These are phyloP conservation scores for Crithidia thermophila DNA, from an alignment of 208 protist species.

Conservation along the genomic window DNA sequence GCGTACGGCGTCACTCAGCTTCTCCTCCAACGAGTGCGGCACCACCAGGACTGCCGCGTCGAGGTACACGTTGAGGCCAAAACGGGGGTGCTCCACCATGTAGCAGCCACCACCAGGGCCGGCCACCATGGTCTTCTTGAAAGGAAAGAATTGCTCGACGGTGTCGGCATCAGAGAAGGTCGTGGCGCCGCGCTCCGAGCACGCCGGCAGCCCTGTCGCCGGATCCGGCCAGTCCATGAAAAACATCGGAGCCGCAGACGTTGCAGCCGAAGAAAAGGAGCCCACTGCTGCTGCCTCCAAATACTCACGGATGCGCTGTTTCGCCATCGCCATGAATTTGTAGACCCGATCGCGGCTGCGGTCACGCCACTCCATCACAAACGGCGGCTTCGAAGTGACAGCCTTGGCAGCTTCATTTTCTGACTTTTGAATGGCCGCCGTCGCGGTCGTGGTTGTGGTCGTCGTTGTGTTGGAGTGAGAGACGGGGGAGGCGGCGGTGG, in stretches of 20 bases:
- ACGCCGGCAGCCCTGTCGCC: conserved; percentile 50
- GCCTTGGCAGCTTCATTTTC: conserved; percentile 19
- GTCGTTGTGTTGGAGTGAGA: too few relatives aligned
- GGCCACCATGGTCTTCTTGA: conserved; percentile 42
- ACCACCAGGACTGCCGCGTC: conserved; percentile 35
- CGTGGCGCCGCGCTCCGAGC: conserved; percentile 28
- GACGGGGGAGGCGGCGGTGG: not conserved
- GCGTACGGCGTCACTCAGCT: conserved; percentile 18
- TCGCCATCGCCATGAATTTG: conserved; percentile 35
- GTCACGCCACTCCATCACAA: conserved; percentile 46
- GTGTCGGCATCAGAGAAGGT: conserved; percentile 45
- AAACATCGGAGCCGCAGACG: conserved; percentile 1
- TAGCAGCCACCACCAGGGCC: conserved; percentile 47
- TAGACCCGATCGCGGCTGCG: conserved; percentile 46
- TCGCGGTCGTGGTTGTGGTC: too few relatives aligned
- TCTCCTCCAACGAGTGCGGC: conserved; percentile 17
- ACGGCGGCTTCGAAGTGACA: conserved; percentile 20
- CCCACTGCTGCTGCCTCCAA: not conserved
- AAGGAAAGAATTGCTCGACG: conserved; percentile 53
- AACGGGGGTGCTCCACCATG: conserved; percentile 51
- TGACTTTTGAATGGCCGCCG: not conserved
- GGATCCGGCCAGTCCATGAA: conserved; percentile 63
- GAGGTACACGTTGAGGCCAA: conserved; percentile 53
- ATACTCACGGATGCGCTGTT: conserved; percentile 1
- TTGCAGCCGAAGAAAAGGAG: too few relatives aligned